These are phyloP conservation scores for Mucor saturninus DNA, from an alignment of 371 early-diverging fungal species.

Conservation along the genomic window DNA sequence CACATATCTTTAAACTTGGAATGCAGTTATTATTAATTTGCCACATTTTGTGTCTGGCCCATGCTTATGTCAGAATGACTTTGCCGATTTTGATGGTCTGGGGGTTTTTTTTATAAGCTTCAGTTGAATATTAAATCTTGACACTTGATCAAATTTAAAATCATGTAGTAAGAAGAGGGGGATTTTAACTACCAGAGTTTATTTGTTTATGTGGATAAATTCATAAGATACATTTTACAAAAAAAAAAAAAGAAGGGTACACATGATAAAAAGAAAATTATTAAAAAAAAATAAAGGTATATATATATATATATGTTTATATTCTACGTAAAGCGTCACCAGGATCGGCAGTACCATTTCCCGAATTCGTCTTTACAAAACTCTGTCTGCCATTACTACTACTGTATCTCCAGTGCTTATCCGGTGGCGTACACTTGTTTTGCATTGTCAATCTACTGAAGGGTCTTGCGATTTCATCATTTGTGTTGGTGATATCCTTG, in stretches of 20 bases:
- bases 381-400: background rate
- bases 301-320: background rate
- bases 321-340: slow-evolving; percentile 1
- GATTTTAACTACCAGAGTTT: slow-evolving; percentile 2
- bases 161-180: too few species aligned
- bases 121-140: too few species aligned
- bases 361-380: background rate
- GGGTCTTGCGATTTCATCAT: slow-evolving; percentile 17
- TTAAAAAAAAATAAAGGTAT: background rate
- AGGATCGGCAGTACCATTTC: background rate
- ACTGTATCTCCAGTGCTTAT: slow-evolving; percentile 8
- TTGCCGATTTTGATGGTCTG: too few species aligned
- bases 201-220: background rate
- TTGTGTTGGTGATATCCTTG: slow-evolving; percentile 3
- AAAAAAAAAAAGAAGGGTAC: background rate
- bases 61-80: too few species aligned
- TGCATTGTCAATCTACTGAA: slow-evolving; percentile 20
- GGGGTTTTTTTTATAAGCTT: too few species aligned
- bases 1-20: too few species aligned
- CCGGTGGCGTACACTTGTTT: background rate
- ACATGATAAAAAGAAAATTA: background rate
- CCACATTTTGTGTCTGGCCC: too few species aligned
- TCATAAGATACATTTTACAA: background rate
- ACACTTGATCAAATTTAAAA: too few species aligned
- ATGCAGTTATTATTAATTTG: too few species aligned